Percentiles rank a stretch among this genome's conserved stretches.
Evolutionary conservation across 495 filamentous ascomycete genomes (phyloP).

Genomic region (Aspergillus campestris): DNA sequence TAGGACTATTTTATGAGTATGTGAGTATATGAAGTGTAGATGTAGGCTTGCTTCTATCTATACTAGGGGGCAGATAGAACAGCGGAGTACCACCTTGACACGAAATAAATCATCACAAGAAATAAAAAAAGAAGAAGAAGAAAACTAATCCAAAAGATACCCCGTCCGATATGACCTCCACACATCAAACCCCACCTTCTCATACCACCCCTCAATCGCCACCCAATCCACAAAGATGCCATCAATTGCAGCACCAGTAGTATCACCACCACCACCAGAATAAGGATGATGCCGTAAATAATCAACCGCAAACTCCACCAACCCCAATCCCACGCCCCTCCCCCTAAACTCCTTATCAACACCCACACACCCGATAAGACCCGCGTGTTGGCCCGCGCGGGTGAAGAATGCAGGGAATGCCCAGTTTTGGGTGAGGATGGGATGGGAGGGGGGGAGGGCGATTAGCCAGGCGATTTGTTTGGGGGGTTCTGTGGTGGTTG

Average conservation of each 20-base stretch:
- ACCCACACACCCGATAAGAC: conserved; percentile 43
- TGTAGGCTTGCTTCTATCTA: no score
- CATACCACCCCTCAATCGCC: conserved; percentile 41
- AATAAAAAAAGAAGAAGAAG: neutral
- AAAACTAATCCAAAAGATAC: neutral
- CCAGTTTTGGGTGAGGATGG: conserved; percentile 28
- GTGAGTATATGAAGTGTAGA: no score
- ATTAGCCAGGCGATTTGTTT: conserved; percentile 43
- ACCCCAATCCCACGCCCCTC: conserved; percentile 37
- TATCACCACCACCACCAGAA: no score
- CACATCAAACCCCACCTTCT: conserved; percentile 37
- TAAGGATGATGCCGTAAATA: conserved; percentile 32
- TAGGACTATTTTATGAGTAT: no score
- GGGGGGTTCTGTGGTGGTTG: no score
- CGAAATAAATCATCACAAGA: neutral
- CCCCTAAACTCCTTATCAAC: conserved; percentile 33
- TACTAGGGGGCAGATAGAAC: no score
- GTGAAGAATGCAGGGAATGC: conserved; percentile 36
- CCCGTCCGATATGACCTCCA: conserved; percentile 38
- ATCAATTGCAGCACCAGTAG: conserved; percentile 25
- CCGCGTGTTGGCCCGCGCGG: conserved; percentile 26
- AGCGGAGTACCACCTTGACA: neutral
- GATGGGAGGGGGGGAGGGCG: conserved; percentile 31
- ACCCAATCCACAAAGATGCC: conserved; percentile 47
- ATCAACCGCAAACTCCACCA: conserved; percentile 41